A percentile compares a stretch with the other conserved stretches of the same genome.
phyloP scores from a whole-genome alignment of 192 early-diverging fungal genomes.

The Obelidium mucronatum region DNA sequence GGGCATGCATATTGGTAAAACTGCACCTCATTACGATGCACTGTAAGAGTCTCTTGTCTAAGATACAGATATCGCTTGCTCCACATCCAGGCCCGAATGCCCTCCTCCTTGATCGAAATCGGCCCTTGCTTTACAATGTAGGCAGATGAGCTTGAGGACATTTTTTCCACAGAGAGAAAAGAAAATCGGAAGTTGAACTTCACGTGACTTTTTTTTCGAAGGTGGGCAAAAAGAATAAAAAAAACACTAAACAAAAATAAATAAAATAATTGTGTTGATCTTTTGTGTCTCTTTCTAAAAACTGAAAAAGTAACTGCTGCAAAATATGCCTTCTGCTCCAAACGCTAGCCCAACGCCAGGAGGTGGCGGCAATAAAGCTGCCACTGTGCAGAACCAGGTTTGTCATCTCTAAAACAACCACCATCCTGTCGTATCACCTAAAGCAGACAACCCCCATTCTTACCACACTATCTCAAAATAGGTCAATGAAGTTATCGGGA shows the following conservation, averaged over 20 bases:
- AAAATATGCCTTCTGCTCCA: constrained; percentile 20
- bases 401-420: not conserved
- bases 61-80: constrained; percentile 89
- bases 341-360: not conserved
- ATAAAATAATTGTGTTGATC: no score
- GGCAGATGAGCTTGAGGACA: no score
- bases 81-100: constrained; percentile 92
- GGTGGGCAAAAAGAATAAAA: not conserved
- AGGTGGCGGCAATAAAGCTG: constrained; percentile 8
- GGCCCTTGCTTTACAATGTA: constrained; percentile 79
- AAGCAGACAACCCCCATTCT: not conserved
- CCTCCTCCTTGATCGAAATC: constrained; percentile 88
- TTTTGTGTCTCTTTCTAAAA: not conserved
- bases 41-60: constrained; percentile 86
- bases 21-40: constrained; percentile 94
- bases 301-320: not conserved
- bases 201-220: not conserved
- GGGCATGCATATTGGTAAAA: no score
- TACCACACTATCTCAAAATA: constrained; percentile 31
- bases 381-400: constrained; percentile 29
- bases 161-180: no score
- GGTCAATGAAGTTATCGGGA: constrained; percentile 91
- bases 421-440: no score
- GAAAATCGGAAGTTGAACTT: not conserved
- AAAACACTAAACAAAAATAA: not conserved